Conservation (phyloP, 2,329 filamentous ascomycete species). For the Fusarium poae region DNA sequence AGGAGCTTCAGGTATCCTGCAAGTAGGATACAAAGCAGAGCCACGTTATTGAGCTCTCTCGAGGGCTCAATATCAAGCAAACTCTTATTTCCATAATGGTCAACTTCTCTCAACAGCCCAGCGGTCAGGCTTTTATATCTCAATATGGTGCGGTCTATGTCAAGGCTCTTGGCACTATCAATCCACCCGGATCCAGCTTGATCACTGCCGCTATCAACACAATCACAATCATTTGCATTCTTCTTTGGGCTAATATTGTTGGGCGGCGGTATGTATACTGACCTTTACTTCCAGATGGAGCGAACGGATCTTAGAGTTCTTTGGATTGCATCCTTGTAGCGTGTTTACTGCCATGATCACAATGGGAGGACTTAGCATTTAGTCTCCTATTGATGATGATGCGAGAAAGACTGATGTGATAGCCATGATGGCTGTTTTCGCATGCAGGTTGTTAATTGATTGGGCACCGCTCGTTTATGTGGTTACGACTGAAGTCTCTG, state of each 20-base stretch:
- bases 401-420: conserved; percentile 43
- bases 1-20: conserved; percentile 25
- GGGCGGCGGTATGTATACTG: neutral
- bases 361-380: conserved; percentile 45
- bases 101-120: conserved; percentile 40
- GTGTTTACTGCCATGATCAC: conserved; percentile 42
- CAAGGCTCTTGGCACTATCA: conserved; percentile 40
- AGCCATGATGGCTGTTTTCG: conserved; percentile 46
- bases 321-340: conserved; percentile 37
- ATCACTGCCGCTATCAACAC: conserved; percentile 45
- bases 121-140: conserved; percentile 41
- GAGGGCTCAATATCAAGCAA: conserved; percentile 32
- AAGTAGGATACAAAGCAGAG: conserved; percentile 41
- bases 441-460: conserved; percentile 16
- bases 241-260: conserved; percentile 23
- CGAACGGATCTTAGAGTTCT: neutral
- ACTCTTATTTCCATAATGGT: conserved; percentile 25
- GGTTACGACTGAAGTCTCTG: conserved; percentile 40
- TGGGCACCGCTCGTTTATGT: conserved; percentile 37
- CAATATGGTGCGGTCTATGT: conserved; percentile 43
- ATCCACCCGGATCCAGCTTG: conserved; percentile 46
- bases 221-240: neutral
- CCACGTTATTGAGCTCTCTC: conserved; percentile 29
- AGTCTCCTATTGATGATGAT: conserved; percentile 16
- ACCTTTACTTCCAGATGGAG: neutral